Evolutionary conservation across 2,329 filamentous ascomycete genomes (phyloP).

Genomic region (Madurella mycetomatis): DNA sequence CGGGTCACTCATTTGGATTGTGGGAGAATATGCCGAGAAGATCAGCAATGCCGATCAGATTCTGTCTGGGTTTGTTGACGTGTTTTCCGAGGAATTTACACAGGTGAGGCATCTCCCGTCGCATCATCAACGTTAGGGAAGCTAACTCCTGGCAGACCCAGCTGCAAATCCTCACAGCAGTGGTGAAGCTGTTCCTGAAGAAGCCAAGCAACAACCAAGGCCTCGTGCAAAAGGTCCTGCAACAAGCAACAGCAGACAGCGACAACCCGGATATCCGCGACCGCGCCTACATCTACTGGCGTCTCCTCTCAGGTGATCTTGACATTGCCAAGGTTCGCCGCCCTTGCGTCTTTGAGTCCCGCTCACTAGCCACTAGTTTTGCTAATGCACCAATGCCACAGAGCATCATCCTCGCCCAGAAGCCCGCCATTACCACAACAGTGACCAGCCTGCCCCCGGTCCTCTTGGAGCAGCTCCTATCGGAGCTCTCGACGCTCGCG

Average conservation of each 20-base stretch:
- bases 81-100: slow-evolving; percentile 93
- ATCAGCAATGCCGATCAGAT: slow-evolving; percentile 99
- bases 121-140: neutral
- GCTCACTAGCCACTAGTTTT: neutral
- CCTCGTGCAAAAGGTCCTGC: slow-evolving; percentile 89
- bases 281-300: slow-evolving; percentile 97
- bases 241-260: slow-evolving; percentile 87
- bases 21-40: slow-evolving; percentile 98
- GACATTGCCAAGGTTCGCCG: slow-evolving; percentile 73
- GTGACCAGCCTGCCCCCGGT: slow-evolving; percentile 82
- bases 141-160: slow-evolving; percentile 63
- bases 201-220: slow-evolving; percentile 89
- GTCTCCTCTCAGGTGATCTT: slow-evolving; percentile 85
- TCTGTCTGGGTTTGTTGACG: slow-evolving; percentile 82
- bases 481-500: slow-evolving; percentile 87
- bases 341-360: too few relatives aligned
- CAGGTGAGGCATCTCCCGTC: slow-evolving; percentile 53
- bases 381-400: slow-evolving; percentile 33
- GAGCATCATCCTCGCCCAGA: slow-evolving; percentile 88
- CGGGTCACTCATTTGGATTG: slow-evolving; percentile 94
- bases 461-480: slow-evolving; percentile 83
- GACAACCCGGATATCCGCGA: slow-evolving; percentile 98
- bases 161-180: slow-evolving; percentile 92
- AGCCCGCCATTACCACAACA: slow-evolving; percentile 89
- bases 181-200: slow-evolving; percentile 96